These are phyloP conservation scores for Alternaria brassicicola DNA, from an alignment of 2,329 filamentous ascomycete genomes.

Conservation along the genomic window DNA sequence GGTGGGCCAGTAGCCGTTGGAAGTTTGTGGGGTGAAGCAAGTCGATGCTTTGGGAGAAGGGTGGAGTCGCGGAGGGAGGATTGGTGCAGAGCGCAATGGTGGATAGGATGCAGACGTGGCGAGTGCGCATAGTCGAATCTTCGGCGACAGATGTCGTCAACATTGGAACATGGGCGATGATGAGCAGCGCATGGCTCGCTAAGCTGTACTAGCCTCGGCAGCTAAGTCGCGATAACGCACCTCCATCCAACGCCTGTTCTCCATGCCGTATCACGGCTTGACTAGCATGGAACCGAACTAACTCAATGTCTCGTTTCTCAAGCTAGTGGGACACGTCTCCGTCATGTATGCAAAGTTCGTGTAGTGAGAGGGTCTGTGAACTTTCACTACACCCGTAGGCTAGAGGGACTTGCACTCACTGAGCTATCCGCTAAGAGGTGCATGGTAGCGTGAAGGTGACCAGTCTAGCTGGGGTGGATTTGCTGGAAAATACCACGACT, in stretches of 20 bases:
- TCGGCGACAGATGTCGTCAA: constrained; percentile 24
- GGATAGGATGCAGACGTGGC: neutral
- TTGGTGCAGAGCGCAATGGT: neutral
- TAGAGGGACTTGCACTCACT: neutral
- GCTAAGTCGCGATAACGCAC: constrained; percentile 15
- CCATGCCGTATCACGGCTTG: neutral
- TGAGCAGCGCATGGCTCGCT: constrained; percentile 22
- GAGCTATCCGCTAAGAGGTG: no score
- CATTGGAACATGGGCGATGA: constrained; percentile 12
- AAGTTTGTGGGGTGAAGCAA: neutral
- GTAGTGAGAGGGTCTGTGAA: neutral
- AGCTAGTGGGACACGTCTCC: neutral
- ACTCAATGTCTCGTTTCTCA: neutral
- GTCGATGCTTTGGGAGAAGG: neutral
- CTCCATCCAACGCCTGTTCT: neutral
- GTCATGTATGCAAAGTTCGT: neutral
- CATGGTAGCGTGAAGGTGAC: no score
- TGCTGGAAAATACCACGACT: no score
- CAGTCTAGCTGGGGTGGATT: no score
- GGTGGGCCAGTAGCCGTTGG: neutral
- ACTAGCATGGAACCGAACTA: neutral
- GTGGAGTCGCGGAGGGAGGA: neutral
- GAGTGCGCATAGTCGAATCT: neutral
- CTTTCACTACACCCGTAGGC: neutral
- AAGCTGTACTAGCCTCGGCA: constrained; percentile 19